Evolutionary conservation across 345 rosid species (phyloP).

Genomic region (Cardamine chenopodiifolia): DNA sequence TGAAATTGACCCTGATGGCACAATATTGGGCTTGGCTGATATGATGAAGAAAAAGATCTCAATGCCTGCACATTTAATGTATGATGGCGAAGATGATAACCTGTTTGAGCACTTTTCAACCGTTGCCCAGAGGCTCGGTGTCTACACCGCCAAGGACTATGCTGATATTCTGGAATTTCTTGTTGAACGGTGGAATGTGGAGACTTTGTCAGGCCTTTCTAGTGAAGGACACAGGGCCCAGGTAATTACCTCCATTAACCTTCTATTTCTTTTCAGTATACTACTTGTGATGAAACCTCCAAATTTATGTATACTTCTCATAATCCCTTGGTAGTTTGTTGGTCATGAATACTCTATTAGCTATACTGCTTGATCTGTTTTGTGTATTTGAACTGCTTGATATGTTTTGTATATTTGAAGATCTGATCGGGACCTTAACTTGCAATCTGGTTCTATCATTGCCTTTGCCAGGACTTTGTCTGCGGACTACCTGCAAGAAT

Average conservation of each 20-base stretch:
- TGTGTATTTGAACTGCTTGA: conserved; percentile 9
- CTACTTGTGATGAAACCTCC: conserved; percentile 8
- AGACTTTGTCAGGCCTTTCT: conserved; percentile 57
- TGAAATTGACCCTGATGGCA: conserved; percentile 64
- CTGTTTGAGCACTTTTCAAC: conserved; percentile 70
- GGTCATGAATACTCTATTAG: neutral
- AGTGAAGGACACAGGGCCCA: conserved; percentile 58
- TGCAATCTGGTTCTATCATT: conserved; percentile 4
- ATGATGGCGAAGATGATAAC: conserved; percentile 63
- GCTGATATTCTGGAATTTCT: conserved; percentile 72
- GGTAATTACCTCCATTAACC: conserved; percentile 35
- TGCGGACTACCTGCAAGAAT: conserved; percentile 62
- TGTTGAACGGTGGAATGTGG: conserved; percentile 63
- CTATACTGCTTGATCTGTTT: conserved; percentile 3
- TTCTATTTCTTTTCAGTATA: neutral
- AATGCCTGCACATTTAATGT: conserved; percentile 67
- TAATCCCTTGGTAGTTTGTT: neutral
- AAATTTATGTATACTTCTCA: conserved; percentile 1
- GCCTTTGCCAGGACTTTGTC: conserved; percentile 47
- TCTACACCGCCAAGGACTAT: conserved; percentile 68
- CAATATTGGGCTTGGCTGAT: conserved; percentile 63
- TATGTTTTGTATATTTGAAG: conserved; percentile 16
- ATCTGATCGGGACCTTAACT: conserved; percentile 1
- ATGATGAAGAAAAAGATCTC: conserved; percentile 58
- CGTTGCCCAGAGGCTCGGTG: conserved; percentile 64